These are phyloP conservation scores for Penicillium janthinellum DNA, from an alignment of 2,329 filamentous ascomycete genomes.

Conservation along the genomic window DNA sequence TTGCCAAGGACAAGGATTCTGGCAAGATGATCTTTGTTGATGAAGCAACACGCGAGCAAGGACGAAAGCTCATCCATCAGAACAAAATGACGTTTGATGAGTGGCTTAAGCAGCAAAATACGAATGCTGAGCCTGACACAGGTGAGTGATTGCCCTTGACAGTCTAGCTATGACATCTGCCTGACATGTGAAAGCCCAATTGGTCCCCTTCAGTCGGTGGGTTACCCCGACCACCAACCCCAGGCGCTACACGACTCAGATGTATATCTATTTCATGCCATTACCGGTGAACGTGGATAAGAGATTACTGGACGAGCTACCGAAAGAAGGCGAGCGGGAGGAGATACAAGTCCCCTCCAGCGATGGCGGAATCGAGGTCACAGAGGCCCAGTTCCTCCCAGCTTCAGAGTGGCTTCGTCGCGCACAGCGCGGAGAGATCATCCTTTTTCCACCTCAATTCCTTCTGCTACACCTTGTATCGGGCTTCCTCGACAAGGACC, in stretches of 20 bases:
- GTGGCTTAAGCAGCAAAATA: constrained; percentile 56
- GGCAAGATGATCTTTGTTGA: constrained; percentile 62
- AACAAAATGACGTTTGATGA: constrained; percentile 66
- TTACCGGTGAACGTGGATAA: constrained; percentile 45
- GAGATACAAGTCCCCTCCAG: constrained; percentile 68
- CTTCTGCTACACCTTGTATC: constrained; percentile 58
- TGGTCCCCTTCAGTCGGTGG: constrained; percentile 89
- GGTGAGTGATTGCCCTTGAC: constrained; percentile 41
- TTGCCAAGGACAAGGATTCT: constrained; percentile 56
- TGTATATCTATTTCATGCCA: constrained; percentile 92
- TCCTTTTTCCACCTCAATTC: constrained; percentile 88
- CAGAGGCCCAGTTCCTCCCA: constrained; percentile 75
- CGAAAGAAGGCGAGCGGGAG: constrained; percentile 52
- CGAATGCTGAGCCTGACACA: constrained; percentile 56
- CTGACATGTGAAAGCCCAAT: constrained; percentile 50
- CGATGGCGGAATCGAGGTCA: constrained; percentile 71
- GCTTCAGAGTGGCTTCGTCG: constrained; percentile 69
- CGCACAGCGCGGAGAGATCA: constrained; percentile 66
- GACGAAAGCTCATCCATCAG: constrained; percentile 68
- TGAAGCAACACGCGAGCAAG: constrained; percentile 63
- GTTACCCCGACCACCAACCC: constrained; percentile 73
- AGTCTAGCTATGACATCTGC: not conserved
- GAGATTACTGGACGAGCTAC: constrained; percentile 35
- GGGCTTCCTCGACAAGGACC: constrained; percentile 50
- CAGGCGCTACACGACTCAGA: constrained; percentile 88